Evolutionary conservation across 2,329 filamentous ascomycete species (phyloP).

Genomic region (Coniosporium tulheliwenetii): DNA sequence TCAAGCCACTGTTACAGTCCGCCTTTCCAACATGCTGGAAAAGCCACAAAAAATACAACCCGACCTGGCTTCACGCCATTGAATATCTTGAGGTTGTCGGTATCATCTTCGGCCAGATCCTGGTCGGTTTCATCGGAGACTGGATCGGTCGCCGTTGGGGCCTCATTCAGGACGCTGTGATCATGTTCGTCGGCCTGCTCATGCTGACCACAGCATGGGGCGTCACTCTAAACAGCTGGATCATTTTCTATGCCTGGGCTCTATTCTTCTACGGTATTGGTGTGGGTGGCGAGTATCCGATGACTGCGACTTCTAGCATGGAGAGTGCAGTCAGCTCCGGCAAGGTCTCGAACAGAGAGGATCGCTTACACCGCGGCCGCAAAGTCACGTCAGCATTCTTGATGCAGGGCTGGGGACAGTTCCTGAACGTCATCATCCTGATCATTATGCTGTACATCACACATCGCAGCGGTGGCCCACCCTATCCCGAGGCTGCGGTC

Average conservation of each 20-base stretch:
- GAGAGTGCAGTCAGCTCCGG: constrained; percentile 77
- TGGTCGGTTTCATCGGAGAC: constrained; percentile 68
- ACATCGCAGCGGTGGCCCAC: constrained; percentile 61
- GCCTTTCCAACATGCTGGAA: constrained; percentile 72
- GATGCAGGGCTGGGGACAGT: constrained; percentile 98
- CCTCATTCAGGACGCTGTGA: constrained; percentile 82
- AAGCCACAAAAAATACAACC: constrained; percentile 46
- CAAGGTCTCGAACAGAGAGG: constrained; percentile 76
- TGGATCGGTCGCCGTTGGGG: constrained; percentile 86
- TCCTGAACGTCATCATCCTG: constrained; percentile 80
- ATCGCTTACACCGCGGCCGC: constrained; percentile 86
- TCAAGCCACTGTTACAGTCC: constrained; percentile 64
- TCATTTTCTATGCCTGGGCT: constrained; percentile 92
- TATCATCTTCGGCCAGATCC: constrained; percentile 81
- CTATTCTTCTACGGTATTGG: constrained; percentile 76
- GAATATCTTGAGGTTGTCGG: constrained; percentile 87
- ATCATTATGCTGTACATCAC: constrained; percentile 80
- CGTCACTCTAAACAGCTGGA: constrained; percentile 74
- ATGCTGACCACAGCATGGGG: constrained; percentile 92
- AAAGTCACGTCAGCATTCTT: constrained; percentile 92
- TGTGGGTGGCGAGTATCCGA: constrained; percentile 80
- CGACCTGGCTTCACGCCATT: constrained; percentile 69
- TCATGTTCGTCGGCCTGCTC: constrained; percentile 87
- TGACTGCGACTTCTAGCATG: constrained; percentile 91
- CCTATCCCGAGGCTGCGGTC: constrained; percentile 60